Base-by-base conservation (phyloP, 75 land plant species). In the Pseudotsuga menziesii region DNA sequence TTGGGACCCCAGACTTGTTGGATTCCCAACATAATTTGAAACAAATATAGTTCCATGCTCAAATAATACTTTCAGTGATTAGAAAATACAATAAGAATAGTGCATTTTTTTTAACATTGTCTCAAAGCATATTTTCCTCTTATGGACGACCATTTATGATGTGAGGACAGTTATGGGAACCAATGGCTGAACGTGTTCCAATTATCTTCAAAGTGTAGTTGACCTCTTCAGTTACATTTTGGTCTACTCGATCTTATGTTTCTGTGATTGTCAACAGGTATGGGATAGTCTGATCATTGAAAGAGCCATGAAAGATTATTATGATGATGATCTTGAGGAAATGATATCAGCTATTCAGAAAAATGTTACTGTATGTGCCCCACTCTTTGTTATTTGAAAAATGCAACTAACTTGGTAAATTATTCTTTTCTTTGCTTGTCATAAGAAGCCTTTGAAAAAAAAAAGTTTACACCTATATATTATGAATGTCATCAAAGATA, bases 251-350 rank as follows among this genome's bases (percentile, higher is more conserved):
- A 44, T 44, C 52, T 44, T 44, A 8, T 7, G 52, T 8, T 44
- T 48, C 54, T 8, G 11, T 48, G 11, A 48, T 11, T 73, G 75
- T 41, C 17, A 55, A 56, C 78, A 89, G 93, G 79, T 86, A 4
- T 91, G 93, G 93, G 93, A 91, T 79, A 73, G 32, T 27, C 80
- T 63, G 13, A 83, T 91, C 36, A 80, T 91, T 41, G 77, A 79
- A 57, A 79, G 81, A 23, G 81, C 87, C 39, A 82, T 82, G 80
- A 61, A 67, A 20, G 75, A 76, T 6, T 82, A 81, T 58, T 83
- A 79, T 39, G n/a, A 62, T 11, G 27, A 63, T 36, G 85, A 83
- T 61, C 67, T 85, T 16, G 55, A 73, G 16, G 27, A 39, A 15
- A 72, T 91, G 86, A 74, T 79, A 58, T 62, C 82, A 75, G 82